phyloP scores from a whole-genome alignment of 2,329 filamentous ascomycete species.

The Hypoxylon sp. region DNA sequence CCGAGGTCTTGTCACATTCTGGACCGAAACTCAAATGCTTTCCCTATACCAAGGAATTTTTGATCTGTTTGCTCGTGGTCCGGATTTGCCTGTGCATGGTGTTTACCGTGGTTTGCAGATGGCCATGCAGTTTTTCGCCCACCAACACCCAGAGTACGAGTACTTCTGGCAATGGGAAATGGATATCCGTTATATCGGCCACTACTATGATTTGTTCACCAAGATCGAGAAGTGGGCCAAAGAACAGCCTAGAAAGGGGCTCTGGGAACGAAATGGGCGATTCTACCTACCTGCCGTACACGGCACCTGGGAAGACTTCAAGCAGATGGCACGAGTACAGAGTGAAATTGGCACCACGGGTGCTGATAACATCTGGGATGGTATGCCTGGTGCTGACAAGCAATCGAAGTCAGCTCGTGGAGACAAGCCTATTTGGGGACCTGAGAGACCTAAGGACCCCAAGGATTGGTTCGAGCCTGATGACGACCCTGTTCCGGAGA shows the following conservation, averaged over 20 bases:
- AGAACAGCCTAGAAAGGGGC: conserved; percentile 77
- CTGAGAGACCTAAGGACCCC: conserved; percentile 72
- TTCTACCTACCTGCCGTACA: conserved; percentile 83
- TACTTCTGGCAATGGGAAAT: conserved; percentile 97
- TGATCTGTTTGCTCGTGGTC: conserved; percentile 73
- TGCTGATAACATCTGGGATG: conserved; percentile 73
- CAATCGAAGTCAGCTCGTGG: conserved; percentile 49
- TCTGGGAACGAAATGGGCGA: conserved; percentile 81
- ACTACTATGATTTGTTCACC: conserved; percentile 80
- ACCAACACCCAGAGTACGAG: conserved; percentile 87
- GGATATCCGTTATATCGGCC: conserved; percentile 88
- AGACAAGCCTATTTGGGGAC: conserved; percentile 83
- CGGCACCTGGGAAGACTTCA: conserved; percentile 82
- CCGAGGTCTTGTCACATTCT: conserved; percentile 85
- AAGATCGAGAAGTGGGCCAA: conserved; percentile 75
- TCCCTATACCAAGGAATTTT: conserved; percentile 88
- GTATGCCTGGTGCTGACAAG: conserved; percentile 55
- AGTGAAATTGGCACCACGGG: conserved; percentile 73
- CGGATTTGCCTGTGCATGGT: conserved; percentile 82
- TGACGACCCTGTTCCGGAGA: conserved; percentile 77
- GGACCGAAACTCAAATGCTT: conserved; percentile 94
- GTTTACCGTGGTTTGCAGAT: conserved; percentile 93
- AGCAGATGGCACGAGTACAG: conserved; percentile 78
- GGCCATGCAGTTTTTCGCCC: conserved; percentile 93
- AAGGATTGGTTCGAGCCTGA: conserved; percentile 77